phyloP scores from a whole-genome alignment of 73 alveolate genomes.

The Stentor coeruleus region DNA sequence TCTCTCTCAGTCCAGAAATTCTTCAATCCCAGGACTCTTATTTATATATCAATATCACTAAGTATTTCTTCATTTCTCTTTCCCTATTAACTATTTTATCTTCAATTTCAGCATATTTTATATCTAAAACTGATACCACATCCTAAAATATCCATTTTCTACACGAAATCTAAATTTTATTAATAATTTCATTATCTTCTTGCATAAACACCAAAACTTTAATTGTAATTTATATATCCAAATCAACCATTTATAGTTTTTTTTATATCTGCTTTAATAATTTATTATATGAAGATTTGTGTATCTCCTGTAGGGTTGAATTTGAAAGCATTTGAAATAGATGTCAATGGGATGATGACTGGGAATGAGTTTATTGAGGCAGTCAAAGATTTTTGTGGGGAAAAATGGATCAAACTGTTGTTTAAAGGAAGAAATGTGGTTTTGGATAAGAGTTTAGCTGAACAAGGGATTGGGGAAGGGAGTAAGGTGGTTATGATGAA shows the following conservation, averaged over 20 bases:
- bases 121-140: no score
- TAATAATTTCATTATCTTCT: no score
- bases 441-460: neutral
- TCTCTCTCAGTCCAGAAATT: neutral
- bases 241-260: no score
- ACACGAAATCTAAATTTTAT: no score
- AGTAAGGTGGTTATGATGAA: slow-evolving; percentile 2
- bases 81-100: no score
- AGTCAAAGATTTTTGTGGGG: neutral
- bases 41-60: neutral
- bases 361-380: neutral
- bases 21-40: neutral
- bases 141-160: no score
- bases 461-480: neutral
- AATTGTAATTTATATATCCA: no score
- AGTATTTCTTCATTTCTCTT: no score
- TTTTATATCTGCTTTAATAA: no score
- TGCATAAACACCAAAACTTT: no score
- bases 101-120: no score
- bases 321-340: neutral
- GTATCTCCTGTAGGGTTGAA: slow-evolving; percentile 5
- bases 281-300: no score
- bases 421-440: slow-evolving; percentile 1
- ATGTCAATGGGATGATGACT: neutral
- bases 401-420: neutral